Conservation (phyloP, 371 early-diverging fungal species). For the Synchytrium microbalum region DNA sequence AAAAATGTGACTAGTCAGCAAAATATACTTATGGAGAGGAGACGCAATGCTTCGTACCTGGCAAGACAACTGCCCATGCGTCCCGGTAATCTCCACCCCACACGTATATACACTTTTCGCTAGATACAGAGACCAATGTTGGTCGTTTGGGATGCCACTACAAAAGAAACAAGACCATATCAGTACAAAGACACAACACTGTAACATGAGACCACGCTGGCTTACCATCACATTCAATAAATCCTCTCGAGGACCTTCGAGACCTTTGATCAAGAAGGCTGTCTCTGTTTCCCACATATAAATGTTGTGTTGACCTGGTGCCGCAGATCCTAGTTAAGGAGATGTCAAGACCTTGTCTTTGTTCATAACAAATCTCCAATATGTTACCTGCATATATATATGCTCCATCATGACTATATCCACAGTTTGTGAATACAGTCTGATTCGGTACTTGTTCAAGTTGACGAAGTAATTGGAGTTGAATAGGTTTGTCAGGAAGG, state of each 20-base stretch:
- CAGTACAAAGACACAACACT: not conserved
- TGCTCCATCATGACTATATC: too few relatives aligned
- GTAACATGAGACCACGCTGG: slow-evolving; percentile 1
- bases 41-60: slow-evolving; percentile 30
- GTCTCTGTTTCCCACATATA: slow-evolving; percentile 84
- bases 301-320: slow-evolving; percentile 79
- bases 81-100: slow-evolving; percentile 81
- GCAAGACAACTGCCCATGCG: slow-evolving; percentile 89
- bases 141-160: slow-evolving; percentile 88
- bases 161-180: not conserved
- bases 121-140: slow-evolving; percentile 72
- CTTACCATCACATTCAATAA: slow-evolving; percentile 74
- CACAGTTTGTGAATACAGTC: too few relatives aligned
- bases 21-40: not conserved
- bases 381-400: too few relatives aligned
- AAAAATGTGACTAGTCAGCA: not conserved
- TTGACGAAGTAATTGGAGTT: too few relatives aligned
- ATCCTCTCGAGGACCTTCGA: slow-evolving; percentile 82
- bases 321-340: slow-evolving; percentile 67
- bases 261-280: slow-evolving; percentile 75
- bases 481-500: too few relatives aligned
- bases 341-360: too few relatives aligned
- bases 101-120: slow-evolving; percentile 70
- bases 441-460: too few relatives aligned
- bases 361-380: too few relatives aligned